These are phyloP conservation scores for Naumovozyma baii DNA, from an alignment of 805 yeast species.

Conservation along the genomic window DNA sequence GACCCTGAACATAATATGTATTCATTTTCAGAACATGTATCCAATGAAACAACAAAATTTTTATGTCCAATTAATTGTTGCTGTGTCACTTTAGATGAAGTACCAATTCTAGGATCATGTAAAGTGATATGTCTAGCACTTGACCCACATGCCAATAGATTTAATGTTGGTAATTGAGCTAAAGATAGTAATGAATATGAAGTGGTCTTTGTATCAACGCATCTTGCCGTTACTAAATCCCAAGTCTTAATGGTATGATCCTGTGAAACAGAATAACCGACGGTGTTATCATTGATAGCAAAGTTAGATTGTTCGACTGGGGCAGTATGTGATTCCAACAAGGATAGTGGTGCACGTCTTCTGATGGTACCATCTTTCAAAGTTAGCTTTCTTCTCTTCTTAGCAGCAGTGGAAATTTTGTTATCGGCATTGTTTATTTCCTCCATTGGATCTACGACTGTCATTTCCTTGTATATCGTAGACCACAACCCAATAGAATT, in stretches of 20 bases:
- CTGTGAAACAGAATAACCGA: constrained; percentile 88
- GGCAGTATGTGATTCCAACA: constrained; percentile 70
- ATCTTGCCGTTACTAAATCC: constrained; percentile 82
- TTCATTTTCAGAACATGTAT: constrained; percentile 65
- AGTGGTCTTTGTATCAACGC: constrained; percentile 81
- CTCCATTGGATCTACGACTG: constrained; percentile 42
- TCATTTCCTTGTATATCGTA: constrained; percentile 75
- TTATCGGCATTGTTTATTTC: constrained; percentile 35
- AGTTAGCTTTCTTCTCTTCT: constrained; percentile 78
- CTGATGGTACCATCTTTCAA: constrained; percentile 63
- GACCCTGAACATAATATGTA: constrained; percentile 83
- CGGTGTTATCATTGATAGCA: constrained; percentile 62
- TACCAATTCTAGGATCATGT: constrained; percentile 74
- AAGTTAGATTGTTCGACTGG: constrained; percentile 83
- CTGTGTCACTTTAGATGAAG: constrained; percentile 50
- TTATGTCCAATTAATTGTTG: constrained; percentile 81
- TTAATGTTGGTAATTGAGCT: constrained; percentile 53
- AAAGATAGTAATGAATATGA: constrained; percentile 76
- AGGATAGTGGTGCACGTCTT: constrained; percentile 72
- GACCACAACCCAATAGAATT: constrained; percentile 81
- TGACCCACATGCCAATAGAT: constrained; percentile 84
- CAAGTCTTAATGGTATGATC: constrained; percentile 94
- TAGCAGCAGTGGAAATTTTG: constrained; percentile 65
- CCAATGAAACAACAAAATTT: constrained; percentile 77
- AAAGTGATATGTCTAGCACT: constrained; percentile 94